Percentiles rank a stretch among this genome's conserved stretches.
Conservation (phyloP, 2,329 filamentous ascomycete species). For the Colletotrichum tabaci region DNA sequence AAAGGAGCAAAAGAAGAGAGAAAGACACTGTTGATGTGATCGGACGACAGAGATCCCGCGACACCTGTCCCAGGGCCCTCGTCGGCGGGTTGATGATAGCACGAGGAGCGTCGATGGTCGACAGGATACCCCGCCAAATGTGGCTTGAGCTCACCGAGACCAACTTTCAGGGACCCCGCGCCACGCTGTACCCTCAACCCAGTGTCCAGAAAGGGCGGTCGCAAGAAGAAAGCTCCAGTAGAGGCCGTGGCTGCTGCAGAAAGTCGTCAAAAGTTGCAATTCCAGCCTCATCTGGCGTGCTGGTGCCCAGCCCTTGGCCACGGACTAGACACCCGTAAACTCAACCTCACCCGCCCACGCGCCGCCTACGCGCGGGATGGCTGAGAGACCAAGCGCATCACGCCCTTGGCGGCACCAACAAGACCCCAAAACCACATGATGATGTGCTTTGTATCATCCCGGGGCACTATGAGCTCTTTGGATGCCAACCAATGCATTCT, state of each 20-base stretch:
- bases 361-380: constrained; percentile 21
- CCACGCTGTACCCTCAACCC: constrained; percentile 20
- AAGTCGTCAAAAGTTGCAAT: constrained; percentile 37
- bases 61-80: constrained; percentile 7
- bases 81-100: constrained; percentile 7
- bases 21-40: neutral
- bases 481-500: neutral
- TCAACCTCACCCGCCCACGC: constrained; percentile 8
- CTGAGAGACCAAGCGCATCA: constrained; percentile 15
- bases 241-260: constrained; percentile 16
- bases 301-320: constrained; percentile 40
- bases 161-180: constrained; percentile 29
- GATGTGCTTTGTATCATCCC: neutral
- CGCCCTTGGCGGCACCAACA: constrained; percentile 16
- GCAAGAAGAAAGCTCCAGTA: constrained; percentile 1
- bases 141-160: constrained; percentile 31
- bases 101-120: constrained; percentile 11
- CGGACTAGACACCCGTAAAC: constrained; percentile 26
- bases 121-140: constrained; percentile 38
- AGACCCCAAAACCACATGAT: neutral
- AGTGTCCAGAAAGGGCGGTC: constrained; percentile 4
- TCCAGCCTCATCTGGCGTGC: constrained; percentile 40
- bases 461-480: neutral
- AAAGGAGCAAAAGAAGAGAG: neutral
- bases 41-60: constrained; percentile 2